Conservation (phyloP, 768 basidiomycete species). For the Jaapia argillacea region DNA sequence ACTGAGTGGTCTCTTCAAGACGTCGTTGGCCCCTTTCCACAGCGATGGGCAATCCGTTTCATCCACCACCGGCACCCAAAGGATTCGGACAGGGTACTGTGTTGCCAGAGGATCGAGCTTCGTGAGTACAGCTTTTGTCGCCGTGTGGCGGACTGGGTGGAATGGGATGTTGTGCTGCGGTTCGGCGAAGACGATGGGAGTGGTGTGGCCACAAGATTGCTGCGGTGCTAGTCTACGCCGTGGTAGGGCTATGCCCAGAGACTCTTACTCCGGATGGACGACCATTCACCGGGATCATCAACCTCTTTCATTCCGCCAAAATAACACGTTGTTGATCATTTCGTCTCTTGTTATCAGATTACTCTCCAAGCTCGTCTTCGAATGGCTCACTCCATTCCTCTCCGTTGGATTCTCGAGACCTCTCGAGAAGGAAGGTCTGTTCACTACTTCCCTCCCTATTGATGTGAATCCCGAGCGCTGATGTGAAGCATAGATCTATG, state of each 20-base stretch:
- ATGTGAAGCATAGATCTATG: not conserved
- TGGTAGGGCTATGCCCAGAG: not conserved
- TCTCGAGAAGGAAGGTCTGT: conserved; percentile 11
- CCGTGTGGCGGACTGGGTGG: too few relatives aligned
- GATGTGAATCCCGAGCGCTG: not conserved
- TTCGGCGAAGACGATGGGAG: too few relatives aligned
- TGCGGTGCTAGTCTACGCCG: not conserved
- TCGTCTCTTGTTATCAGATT: conserved; percentile 1
- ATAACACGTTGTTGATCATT: not conserved
- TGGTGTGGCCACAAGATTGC: too few relatives aligned
- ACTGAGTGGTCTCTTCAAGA: too few relatives aligned
- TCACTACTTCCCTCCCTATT: not conserved
- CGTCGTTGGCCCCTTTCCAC: not conserved
- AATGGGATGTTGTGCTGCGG: too few relatives aligned
- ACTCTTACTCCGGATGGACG: too few relatives aligned
- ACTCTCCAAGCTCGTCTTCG: conserved; percentile 8
- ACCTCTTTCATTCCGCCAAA: not conserved
- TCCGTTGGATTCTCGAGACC: conserved; percentile 14
- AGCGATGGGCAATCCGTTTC: not conserved
- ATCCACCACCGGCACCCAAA: conserved; percentile 9
- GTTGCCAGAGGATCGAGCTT: not conserved
- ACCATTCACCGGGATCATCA: too few relatives aligned
- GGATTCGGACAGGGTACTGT: conserved; percentile 10
- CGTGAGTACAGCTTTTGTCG: too few relatives aligned
- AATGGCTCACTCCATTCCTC: conserved; percentile 14